A percentile compares a stretch with the other conserved stretches of the same genome.
These are phyloP conservation scores for Phytopythium cucurbitacearum DNA, from an alignment of 352 stramenopile species.

Conservation along the genomic window DNA sequence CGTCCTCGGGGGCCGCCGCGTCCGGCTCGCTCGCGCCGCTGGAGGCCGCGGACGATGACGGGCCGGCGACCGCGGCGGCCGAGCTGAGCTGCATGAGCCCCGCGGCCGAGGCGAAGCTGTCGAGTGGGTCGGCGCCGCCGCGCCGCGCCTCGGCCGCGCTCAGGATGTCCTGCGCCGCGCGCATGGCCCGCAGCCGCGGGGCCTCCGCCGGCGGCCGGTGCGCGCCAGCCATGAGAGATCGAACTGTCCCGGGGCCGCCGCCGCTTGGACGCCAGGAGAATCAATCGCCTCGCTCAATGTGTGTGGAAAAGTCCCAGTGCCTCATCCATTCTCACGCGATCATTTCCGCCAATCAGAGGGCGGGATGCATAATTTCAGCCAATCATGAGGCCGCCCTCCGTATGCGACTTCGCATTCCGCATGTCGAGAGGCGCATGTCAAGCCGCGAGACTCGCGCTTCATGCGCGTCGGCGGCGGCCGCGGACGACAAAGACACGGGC, in stretches of 20 bases:
- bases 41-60: not conserved
- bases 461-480: not conserved
- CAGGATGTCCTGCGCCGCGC: not conserved
- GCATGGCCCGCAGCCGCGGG: constrained; percentile 18
- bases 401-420: too few species aligned
- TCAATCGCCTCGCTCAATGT: not conserved
- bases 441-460: not conserved
- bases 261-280: not conserved
- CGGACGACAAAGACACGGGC: not conserved
- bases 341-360: constrained; percentile 6
- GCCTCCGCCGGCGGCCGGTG: constrained; percentile 12
- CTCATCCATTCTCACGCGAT: not conserved
- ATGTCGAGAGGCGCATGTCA: too few species aligned
- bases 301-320: too few species aligned
- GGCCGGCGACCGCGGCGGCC: constrained; percentile 19
- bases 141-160: not conserved
- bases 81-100: constrained; percentile 56
- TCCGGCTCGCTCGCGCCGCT: constrained; percentile 1
- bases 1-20: constrained; percentile 11
- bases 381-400: too few species aligned
- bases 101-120: constrained; percentile 24
- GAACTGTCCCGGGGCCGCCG: not conserved
- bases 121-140: constrained; percentile 10
- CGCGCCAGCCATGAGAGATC: constrained; percentile 5
- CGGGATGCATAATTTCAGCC: too few species aligned